Evolutionary conservation across 1,284 basidiomycete genomes (phyloP), one percentile per base, ranked within the genome.

Genomic region (Marasmius tenuissimus): DNA sequence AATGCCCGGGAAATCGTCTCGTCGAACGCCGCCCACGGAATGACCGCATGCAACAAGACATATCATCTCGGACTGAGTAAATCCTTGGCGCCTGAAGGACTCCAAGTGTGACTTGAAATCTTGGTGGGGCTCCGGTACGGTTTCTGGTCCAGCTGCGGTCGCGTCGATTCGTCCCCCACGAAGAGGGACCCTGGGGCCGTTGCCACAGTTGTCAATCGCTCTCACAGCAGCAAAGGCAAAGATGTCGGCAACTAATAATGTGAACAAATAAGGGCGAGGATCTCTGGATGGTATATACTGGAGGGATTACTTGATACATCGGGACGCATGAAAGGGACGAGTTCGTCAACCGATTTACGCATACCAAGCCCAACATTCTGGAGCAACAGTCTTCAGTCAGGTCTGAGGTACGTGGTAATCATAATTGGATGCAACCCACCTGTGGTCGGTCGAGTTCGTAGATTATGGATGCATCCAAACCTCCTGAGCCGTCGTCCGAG

Each of bases 281-380:
- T 3, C n/a, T 6, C 22, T 4, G 20, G 10, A 37, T 9, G n/a
- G 5, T 12, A 18, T 3, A 40, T 39, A 7, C 11, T 33, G 20
- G 3, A 34, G 6, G 16, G 27, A 45, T 48, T 20, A 58, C 57
- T 33, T 9, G 47, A 18, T 4, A 45, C 18, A 12, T 35, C 33
- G 12, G 47, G 47, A 12, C 75, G 78, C 9, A 77, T 74, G 54
- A 74, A 79, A 1, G 68, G 67, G 61, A 73, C 68, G 58, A 81
- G 78, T 65, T 81, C 79, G 39, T 70, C 71, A 14, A 76, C 61
- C 3, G 77, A 77, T 61, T 75, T 71, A 52, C 70, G 74, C 66
- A 78, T 76, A 60, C 76, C 77, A 45, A 69, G 64, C 38, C 76
- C 74, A 63, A 75, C 70, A 66, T 78, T 79, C 76, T 78, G 11